These are phyloP conservation scores for Fusarium sp. DNA, from an alignment of 2,329 filamentous ascomycete species.

Conservation along the genomic window DNA sequence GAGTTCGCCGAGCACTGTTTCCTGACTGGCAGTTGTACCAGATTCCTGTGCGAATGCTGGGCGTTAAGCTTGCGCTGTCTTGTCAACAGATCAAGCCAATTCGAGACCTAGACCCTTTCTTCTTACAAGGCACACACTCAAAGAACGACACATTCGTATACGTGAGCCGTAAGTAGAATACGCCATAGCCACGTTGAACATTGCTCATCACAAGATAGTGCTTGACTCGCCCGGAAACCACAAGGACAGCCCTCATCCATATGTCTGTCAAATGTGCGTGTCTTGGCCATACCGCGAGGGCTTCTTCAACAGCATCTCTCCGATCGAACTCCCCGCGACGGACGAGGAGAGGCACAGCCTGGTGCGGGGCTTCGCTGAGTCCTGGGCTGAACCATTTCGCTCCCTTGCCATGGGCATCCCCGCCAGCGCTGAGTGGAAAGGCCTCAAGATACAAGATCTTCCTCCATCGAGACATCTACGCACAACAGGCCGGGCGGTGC, in stretches of 20 bases:
- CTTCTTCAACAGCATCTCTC: slow-evolving; percentile 45
- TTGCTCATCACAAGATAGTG: slow-evolving; percentile 44
- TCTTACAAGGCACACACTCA: slow-evolving; percentile 64
- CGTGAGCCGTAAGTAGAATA: slow-evolving; percentile 55
- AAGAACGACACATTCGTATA: slow-evolving; percentile 61
- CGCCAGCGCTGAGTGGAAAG: slow-evolving; percentile 53
- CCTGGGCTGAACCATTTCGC: slow-evolving; percentile 61
- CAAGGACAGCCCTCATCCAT: slow-evolving; percentile 46
- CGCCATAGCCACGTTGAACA: rapidly evolving
- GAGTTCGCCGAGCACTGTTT: slow-evolving; percentile 51
- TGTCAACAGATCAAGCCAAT: slow-evolving; percentile 54
- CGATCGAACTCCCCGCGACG: slow-evolving; percentile 53
- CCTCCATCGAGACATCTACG: slow-evolving; percentile 51
- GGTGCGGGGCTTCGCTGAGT: slow-evolving; percentile 54
- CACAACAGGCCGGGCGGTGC: slow-evolving; percentile 52
- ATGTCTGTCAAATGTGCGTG: slow-evolving; percentile 59
- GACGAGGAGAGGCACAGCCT: slow-evolving; percentile 52
- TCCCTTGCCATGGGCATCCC: slow-evolving; percentile 54
- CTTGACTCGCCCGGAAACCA: slow-evolving; percentile 59
- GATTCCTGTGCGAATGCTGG: slow-evolving; percentile 60
- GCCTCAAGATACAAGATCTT: slow-evolving; percentile 60
- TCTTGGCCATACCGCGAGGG: slow-evolving; percentile 59
- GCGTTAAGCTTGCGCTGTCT: slow-evolving; percentile 54
- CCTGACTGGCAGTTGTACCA: slow-evolving; percentile 49
- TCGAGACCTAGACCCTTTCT: slow-evolving; percentile 60